A percentile compares a stretch with the other conserved stretches of the same genome.
These are phyloP conservation scores for Diphasiastrum complanatum DNA, from an alignment of 83 land plant species.

Conservation along the genomic window DNA sequence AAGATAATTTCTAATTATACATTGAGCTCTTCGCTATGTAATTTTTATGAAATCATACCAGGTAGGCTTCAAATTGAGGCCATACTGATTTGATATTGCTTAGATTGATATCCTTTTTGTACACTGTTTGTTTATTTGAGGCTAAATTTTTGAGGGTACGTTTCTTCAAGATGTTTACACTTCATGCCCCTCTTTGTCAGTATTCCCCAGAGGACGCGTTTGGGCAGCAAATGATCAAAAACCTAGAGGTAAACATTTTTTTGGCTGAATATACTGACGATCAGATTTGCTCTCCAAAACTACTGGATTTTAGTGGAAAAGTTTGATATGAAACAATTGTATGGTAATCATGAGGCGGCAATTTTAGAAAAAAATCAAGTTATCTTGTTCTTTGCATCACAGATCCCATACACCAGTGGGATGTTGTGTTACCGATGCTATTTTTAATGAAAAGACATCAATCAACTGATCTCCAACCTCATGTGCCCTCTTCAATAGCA, in stretches of 20 bases:
- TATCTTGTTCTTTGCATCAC: too few species aligned
- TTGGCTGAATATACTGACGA: neutral
- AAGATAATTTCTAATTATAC: neutral
- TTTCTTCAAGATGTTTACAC: neutral
- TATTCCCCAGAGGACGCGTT: constrained; percentile 95
- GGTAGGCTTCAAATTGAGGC: neutral
- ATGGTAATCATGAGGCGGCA: too few species aligned
- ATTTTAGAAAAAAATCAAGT: too few species aligned
- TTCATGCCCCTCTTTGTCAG: constrained; percentile 32
- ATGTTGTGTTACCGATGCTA: neutral
- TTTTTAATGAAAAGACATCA: too few species aligned
- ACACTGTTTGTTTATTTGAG: constrained; percentile 4
- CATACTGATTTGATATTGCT: neutral
- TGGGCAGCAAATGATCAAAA: constrained; percentile 96
- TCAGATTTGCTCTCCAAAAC: neutral
- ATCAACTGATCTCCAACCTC: too few species aligned
- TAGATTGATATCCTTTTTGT: neutral
- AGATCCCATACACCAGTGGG: neutral
- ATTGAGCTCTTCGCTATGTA: neutral
- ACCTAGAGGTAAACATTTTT: constrained; percentile 59
- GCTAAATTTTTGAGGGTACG: neutral
- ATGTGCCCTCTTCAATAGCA: too few species aligned
- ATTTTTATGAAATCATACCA: too few species aligned
- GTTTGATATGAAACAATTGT: too few species aligned
- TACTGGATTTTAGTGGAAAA: neutral